Evolutionary conservation across 2,329 filamentous ascomycete species (phyloP).

Genomic region (Bertia moriformis): DNA sequence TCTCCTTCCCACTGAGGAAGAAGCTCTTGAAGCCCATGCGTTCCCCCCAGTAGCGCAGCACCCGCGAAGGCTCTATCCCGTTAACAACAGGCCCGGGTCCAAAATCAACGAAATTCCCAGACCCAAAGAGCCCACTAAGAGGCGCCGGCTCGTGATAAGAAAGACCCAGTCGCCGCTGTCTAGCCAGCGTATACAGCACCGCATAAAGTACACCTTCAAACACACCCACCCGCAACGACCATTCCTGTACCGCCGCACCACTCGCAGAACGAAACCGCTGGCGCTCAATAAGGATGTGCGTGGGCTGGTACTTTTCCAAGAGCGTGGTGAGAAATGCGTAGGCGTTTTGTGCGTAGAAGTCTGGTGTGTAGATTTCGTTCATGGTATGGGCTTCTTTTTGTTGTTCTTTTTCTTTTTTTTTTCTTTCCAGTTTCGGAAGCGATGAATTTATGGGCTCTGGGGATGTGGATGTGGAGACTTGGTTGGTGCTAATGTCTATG

Average conservation of each 20-base stretch:
- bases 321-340: slow-evolving; percentile 33
- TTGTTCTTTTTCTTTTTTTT: slow-evolving; percentile 2
- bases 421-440: not conserved
- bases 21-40: slow-evolving; percentile 10
- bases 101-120: no score
- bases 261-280: slow-evolving; percentile 51
- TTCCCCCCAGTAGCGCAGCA: slow-evolving; percentile 7
- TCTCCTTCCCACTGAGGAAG: slow-evolving; percentile 20
- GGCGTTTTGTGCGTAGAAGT: slow-evolving; percentile 35
- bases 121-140: no score
- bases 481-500: slow-evolving; percentile 11
- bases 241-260: slow-evolving; percentile 55
- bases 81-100: not conserved
- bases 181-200: slow-evolving; percentile 37
- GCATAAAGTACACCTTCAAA: slow-evolving; percentile 73
- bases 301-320: slow-evolving; percentile 37
- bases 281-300: slow-evolving; percentile 54
- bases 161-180: slow-evolving; percentile 14
- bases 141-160: not conserved
- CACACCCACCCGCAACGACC: slow-evolving; percentile 71
- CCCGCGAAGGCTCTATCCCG: slow-evolving; percentile 1
- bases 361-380: slow-evolving; percentile 41
- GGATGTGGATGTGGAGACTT: not conserved
- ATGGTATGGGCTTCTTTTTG: slow-evolving; percentile 13
- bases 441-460: no score